These are phyloP conservation scores for Magnaporthiopsis incrustans DNA, from an alignment of 2,329 filamentous ascomycete genomes.

Conservation along the genomic window DNA sequence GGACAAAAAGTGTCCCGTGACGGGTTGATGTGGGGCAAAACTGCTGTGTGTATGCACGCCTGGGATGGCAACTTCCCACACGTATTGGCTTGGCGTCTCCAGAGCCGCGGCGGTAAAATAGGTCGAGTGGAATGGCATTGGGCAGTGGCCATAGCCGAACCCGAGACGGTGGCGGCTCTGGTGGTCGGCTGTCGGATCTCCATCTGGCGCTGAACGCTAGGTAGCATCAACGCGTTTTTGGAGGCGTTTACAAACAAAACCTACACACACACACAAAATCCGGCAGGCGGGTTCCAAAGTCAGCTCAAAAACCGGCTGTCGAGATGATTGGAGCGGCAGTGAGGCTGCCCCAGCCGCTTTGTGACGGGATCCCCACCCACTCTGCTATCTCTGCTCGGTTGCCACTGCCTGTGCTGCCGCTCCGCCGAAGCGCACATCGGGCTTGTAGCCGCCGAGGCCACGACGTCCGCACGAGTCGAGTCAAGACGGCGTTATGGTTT, in stretches of 20 bases:
- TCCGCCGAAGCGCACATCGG: slow-evolving; percentile 1
- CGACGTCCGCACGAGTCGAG: not conserved
- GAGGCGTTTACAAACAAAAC: too few relatives aligned
- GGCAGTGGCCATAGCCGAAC: too few relatives aligned
- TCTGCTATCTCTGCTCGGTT: too few relatives aligned
- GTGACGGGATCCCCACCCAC: not conserved
- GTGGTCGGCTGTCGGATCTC: not conserved
- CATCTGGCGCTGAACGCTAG: not conserved
- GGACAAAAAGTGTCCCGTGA: not conserved
- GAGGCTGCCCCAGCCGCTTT: not conserved
- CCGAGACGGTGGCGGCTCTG: not conserved
- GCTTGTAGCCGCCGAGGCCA: slow-evolving; percentile 7
- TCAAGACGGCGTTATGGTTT: not conserved
- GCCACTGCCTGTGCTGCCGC: too few relatives aligned
- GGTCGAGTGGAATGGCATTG: too few relatives aligned
- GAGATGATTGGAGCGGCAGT: slow-evolving; percentile 7
- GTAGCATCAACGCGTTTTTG: not conserved
- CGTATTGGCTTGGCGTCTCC: not conserved
- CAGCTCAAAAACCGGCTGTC: not conserved
- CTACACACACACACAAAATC: too few relatives aligned
- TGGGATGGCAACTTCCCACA: not conserved
- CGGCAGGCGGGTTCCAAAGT: not conserved
- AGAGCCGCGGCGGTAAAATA: not conserved
- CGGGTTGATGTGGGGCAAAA: too few relatives aligned
- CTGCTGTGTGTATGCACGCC: too few relatives aligned